A percentile compares a stretch with the other conserved stretches of the same genome.
phyloP scores from a whole-genome alignment of 495 filamentous ascomycete genomes.

The Penicillium canescens region DNA sequence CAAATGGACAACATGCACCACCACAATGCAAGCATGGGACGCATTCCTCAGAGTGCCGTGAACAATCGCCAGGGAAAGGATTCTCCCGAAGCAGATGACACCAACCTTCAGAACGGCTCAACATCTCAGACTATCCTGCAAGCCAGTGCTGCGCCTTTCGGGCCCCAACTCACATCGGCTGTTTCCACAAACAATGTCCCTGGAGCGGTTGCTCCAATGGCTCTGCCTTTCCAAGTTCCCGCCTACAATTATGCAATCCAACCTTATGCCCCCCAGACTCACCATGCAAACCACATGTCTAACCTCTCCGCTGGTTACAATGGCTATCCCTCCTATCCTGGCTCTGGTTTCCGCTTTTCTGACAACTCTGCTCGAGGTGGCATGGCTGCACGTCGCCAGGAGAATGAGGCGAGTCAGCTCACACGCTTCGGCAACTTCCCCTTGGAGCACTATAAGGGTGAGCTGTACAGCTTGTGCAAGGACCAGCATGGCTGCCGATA shows the following conservation, averaged over 20 bases:
- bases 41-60: slow-evolving; percentile 65
- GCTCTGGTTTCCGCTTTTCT: slow-evolving; percentile 33
- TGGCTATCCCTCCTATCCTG: slow-evolving; percentile 25
- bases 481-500: slow-evolving; percentile 97
- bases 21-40: slow-evolving; percentile 78
- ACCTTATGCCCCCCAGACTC: slow-evolving; percentile 30
- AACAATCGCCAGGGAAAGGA: slow-evolving; percentile 68
- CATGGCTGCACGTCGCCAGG: slow-evolving; percentile 29
- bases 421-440: slow-evolving; percentile 73
- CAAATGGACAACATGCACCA: slow-evolving; percentile 78
- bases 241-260: slow-evolving; percentile 36
- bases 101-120: slow-evolving; percentile 38
- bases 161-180: slow-evolving; percentile 38
- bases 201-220: slow-evolving; percentile 18
- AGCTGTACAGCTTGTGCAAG: slow-evolving; percentile 87
- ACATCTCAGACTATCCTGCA: slow-evolving; percentile 72
- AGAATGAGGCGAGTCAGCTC: slow-evolving; percentile 39
- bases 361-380: slow-evolving; percentile 30
- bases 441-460: slow-evolving; percentile 74
- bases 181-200: slow-evolving; percentile 16
- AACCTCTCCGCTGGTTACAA: slow-evolving; percentile 23
- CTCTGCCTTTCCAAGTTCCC: slow-evolving; percentile 30
- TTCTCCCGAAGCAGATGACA: slow-evolving; percentile 50
- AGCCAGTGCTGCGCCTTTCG: slow-evolving; percentile 71
- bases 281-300: slow-evolving; percentile 28